phyloP scores from a whole-genome alignment of 2,329 filamentous ascomycete species.

The Colletotrichum sp. region DNA sequence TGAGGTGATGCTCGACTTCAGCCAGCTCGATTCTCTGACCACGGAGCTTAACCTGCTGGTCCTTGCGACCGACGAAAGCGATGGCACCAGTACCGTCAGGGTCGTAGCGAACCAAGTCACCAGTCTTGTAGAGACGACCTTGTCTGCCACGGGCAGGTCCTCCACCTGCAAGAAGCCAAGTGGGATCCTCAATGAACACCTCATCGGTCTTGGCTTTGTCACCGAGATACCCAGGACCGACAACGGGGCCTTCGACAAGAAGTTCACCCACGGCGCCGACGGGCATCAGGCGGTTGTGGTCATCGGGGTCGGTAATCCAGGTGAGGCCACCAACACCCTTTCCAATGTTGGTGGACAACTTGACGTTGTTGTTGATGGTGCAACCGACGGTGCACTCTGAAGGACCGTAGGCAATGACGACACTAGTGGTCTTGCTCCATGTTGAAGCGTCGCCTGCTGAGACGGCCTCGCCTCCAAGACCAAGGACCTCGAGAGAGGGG shows the following conservation, averaged over 20 bases:
- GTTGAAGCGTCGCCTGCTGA: slow-evolving; percentile 52
- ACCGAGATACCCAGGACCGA: slow-evolving; percentile 66
- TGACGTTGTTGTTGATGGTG: slow-evolving; percentile 50
- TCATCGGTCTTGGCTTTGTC: slow-evolving; percentile 61
- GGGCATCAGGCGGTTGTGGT: slow-evolving; percentile 51
- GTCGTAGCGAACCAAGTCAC: slow-evolving; percentile 62
- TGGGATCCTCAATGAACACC: slow-evolving; percentile 61
- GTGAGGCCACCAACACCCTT: slow-evolving; percentile 49
- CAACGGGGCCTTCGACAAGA: slow-evolving; percentile 62
- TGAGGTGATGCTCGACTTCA: slow-evolving; percentile 56
- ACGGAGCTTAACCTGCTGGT: slow-evolving; percentile 71
- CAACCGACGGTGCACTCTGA: slow-evolving; percentile 60
- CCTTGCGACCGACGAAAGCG: slow-evolving; percentile 66
- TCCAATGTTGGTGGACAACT: slow-evolving; percentile 50
- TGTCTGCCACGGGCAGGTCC: slow-evolving; percentile 42
- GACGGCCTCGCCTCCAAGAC: slow-evolving; percentile 58
- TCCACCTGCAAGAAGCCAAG: slow-evolving; percentile 52
- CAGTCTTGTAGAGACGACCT: slow-evolving; percentile 62
- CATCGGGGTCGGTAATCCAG: slow-evolving; percentile 57
- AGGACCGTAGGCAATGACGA: slow-evolving; percentile 59
- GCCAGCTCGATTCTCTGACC: slow-evolving; percentile 69
- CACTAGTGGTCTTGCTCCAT: slow-evolving; percentile 50
- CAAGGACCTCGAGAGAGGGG: slow-evolving; percentile 50
- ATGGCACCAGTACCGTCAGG: slow-evolving; percentile 58
- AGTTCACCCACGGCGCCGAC: slow-evolving; percentile 57